A percentile compares a stretch with the other conserved stretches of the same genome.
Conservation (phyloP, 495 filamentous ascomycete species). For the Cudoniella acicularis region DNA sequence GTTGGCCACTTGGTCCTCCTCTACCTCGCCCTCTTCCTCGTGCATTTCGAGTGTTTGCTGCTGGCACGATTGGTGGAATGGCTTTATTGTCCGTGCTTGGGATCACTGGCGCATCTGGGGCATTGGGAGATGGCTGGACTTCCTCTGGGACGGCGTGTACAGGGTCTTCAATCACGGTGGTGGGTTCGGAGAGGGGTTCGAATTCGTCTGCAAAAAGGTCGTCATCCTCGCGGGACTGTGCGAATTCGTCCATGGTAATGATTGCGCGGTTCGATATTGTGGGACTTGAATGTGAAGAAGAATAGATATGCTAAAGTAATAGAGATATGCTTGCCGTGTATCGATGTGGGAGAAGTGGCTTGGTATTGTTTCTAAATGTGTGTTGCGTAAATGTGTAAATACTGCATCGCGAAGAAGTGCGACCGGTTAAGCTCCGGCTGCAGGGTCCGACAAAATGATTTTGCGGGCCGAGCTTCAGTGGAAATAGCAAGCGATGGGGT, state of each 20-base stretch:
- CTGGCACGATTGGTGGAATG: background rate
- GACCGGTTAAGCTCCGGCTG: no score
- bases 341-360: no score
- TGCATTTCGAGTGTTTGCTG: background rate
- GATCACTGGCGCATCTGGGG: no score
- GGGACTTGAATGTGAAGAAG: background rate
- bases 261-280: no score
- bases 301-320: background rate
- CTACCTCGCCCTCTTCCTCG: slow-evolving; percentile 9
- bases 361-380: no score
- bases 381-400: no score
- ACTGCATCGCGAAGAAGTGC: no score
- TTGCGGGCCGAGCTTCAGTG: no score
- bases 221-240: slow-evolving; percentile 62
- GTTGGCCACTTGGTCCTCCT: slow-evolving; percentile 19
- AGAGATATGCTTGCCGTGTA: no score
- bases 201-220: slow-evolving; percentile 74
- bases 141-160: background rate
- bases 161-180: slow-evolving; percentile 20
- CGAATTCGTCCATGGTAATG: slow-evolving; percentile 50
- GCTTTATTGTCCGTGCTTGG: no score
- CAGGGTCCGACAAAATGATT: no score
- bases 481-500: no score
- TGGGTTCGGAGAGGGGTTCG: slow-evolving; percentile 50
- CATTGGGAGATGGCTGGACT: background rate